Evolutionary conservation across 75 land plant species (phyloP), one percentile per base, ranked within the genome.

Genomic region (Picea sitchensis): DNA sequence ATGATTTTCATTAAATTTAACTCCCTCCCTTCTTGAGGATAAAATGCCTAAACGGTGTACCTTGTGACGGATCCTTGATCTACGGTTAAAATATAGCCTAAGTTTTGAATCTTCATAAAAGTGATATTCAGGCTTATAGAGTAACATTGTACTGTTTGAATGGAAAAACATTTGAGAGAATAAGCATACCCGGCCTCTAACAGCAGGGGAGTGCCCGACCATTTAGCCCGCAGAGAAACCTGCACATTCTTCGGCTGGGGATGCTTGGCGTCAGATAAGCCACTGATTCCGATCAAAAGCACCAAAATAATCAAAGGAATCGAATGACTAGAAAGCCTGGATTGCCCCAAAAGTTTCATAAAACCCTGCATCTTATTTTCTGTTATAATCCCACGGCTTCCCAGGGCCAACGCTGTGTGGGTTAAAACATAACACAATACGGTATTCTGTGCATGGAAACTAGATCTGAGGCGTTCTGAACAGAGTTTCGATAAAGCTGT

Each of bases 171-270:
- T 21, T 20, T 17, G 14, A n/a, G 56, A 32, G 36, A 6, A 44
- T 5, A 41, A 69, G 20, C 85, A 32, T 85, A 95, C 98, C 96
- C 88, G n/a, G 94, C 96, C 87, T 97, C 99, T 36, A 95, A 59
- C 58, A 95, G 85, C 8, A 97, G 34, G 3, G 99, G 85, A 72
- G 99, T 97, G 36, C 98, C 94, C 5, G 88, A 75, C 99, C 99
- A 97, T 81, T 93, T 92, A 47, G 96, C 95, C 21, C 92, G 91
- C 67, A 97, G 91, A n/a, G 94, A 85, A 11, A 93, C 99, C 79
- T 95, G 95, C 60, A 97, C 95, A 71, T 91, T 97, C 90, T 93
- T 97, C 17, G 93, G 90, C 60, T 78, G 82, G 2, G 54, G 51
- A 26, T 77, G 86, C 58, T 14, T 44, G 21, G 79, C 83, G 13